Base-by-base conservation (phyloP, 139 green algal genomes). In the Nannochloris sp. region DNA sequence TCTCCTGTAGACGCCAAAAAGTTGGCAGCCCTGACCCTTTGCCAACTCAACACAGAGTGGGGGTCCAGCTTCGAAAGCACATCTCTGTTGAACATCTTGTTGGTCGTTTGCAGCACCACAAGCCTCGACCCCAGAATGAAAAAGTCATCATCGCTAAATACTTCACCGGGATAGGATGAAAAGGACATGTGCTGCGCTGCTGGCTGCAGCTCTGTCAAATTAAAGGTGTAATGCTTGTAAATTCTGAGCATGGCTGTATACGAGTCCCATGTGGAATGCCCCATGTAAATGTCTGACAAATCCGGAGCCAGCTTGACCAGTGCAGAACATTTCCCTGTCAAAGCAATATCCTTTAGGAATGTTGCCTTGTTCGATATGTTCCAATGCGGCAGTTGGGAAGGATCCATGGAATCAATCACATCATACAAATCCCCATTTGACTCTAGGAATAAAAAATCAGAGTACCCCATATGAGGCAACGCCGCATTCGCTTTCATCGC, bases 211-310 rank as follows among this genome's bases (percentile, higher is more conserved):
- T 67, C 10, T 4, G 7, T 11, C 29, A 87, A 74, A 23, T 62
- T 15, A 6, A 88, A 70, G 25, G 79, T 40, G 56, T 83, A 86
- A 71, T 86, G 74, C 72, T 91, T 92, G 80, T 83, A 90, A 6
- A 90, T 61, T 12, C 81, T 75, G 6, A 80, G 71, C 71, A 87
- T 81, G 48, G 61, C 58, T 9, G 69, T 76, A 46, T 44, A 66
- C 3, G 51, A 31, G 46, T 81, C 82, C 85, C 85, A 91, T 1
- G 81, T 88, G 46, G 63, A 61, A 59, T 91, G 85, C 1, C 73
- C 79, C 43, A 89, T 62, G 11, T 29, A 74, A 29, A 74, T 75
- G 11, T 74, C 70, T 29, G 11, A 54, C 10, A 76, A 57, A 60
- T 74, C 70, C 0, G 49, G 8, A 3, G 70, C 58, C 23, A 74